Base-by-base conservation (phyloP, 805 yeast genomes). In the Vanderwaltozyma verrucispora region DNA sequence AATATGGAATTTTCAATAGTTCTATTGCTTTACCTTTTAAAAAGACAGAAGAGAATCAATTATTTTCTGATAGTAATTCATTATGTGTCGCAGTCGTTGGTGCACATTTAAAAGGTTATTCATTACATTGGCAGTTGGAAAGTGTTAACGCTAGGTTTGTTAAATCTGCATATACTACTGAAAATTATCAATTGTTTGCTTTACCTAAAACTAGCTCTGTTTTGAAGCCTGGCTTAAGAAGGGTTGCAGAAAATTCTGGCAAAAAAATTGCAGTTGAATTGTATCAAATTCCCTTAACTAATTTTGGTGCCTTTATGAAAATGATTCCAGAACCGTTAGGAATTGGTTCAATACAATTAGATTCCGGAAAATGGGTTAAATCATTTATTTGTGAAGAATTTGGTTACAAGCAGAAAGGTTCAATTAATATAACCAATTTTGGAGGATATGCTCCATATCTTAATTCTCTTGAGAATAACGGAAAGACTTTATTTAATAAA, bases 311-410 rank as follows among this genome's bases (percentile, higher is more conserved):
- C 17, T 92, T 89, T 53, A 80, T 92, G 21, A 55, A 80, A 5
- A 77, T 82, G 82, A 95, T 89, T 25, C 96, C 97, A 12, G 82
- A 82, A 48, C 98, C 98, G 17, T 69, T 89, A 44, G 98, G 96
- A 31, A 88, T 89, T 51, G 98, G 98, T 9, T 77, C 92, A 17
- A 89, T 86, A 36, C 94, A 88, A 61, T 72, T 87, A 30, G 77
- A 68, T 36, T 65, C 72, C 41, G 96, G 96, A 27, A 74, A 77
- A 46, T 76, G 83, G 78, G 87, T 88, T 41, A 87, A 88, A 58
- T 88, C 96, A 0, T 89, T 89, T 54, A 85, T 92, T 45, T 92
- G 97, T 63, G 98, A 89, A 61, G 96, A 88, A 51, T 56, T 66
- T 41, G 96, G 96, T 11, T 88, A 87, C 62, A 67, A 68, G 5